A percentile compares a stretch with the other conserved stretches of the same genome.
Conservation (phyloP, 1,284 basidiomycete genomes). For the Cutaneotrichosporon sp. region DNA sequence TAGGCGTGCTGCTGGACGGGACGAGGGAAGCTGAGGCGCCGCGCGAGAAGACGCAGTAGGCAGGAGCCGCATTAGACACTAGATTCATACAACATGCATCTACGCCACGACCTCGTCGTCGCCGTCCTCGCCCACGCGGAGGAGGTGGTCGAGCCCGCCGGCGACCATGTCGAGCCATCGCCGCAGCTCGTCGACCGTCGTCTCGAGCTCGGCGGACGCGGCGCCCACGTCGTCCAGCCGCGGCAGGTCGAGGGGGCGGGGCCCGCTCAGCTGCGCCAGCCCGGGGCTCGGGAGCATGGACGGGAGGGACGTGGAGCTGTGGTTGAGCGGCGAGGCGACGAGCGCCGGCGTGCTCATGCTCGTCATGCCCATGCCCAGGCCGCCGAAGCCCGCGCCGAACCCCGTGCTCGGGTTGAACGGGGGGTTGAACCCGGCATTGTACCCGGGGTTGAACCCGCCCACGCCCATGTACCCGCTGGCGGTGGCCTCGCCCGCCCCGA, state of each 20-base stretch:
- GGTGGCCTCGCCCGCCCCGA: conserved; percentile 30
- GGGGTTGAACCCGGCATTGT: too few species aligned
- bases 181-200: conserved; percentile 74
- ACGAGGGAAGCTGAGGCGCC: neutral
- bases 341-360: neutral
- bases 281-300: neutral
- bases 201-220: conserved; percentile 67
- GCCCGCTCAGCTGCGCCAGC: neutral
- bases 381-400: neutral
- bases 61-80: too few species aligned
- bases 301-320: neutral
- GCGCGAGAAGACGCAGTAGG: neutral
- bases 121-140: conserved; percentile 42
- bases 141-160: conserved; percentile 65
- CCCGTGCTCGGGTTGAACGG: neutral
- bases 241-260: conserved; percentile 18
- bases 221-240: conserved; percentile 13
- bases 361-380: neutral
- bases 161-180: conserved; percentile 80
- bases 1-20: conserved; percentile 14
- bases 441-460: neutral
- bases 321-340: neutral
- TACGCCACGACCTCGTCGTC: conserved; percentile 8
- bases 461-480: neutral
- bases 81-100: conserved; percentile 1